Percentiles rank a stretch among this genome's conserved stretches.
phyloP scores from a whole-genome alignment of 306 rosid species.

The Ochetophila trinervis region DNA sequence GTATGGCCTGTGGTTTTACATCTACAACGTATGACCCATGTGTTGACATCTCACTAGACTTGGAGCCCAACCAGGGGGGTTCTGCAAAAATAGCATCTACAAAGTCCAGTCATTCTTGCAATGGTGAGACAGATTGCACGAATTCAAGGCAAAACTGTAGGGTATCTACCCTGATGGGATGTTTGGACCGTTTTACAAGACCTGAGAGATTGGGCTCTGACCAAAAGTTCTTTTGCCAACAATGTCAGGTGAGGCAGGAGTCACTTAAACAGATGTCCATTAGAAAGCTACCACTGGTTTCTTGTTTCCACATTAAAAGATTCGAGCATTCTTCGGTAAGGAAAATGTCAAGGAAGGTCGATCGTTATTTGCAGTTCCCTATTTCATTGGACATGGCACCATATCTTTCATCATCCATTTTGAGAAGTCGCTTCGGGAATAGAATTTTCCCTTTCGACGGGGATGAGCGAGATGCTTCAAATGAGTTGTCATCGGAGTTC shows the following conservation, averaged over 20 bases:
- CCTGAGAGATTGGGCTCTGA: slow-evolving; percentile 89
- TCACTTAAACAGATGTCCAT: slow-evolving; percentile 94
- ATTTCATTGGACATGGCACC: slow-evolving; percentile 85
- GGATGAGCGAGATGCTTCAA: slow-evolving; percentile 57
- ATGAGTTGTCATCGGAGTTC: slow-evolving; percentile 68
- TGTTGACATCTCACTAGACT: slow-evolving; percentile 80
- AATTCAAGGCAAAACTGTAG: slow-evolving; percentile 47
- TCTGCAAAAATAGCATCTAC: slow-evolving; percentile 50
- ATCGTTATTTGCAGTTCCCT: slow-evolving; percentile 85
- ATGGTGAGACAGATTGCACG: slow-evolving; percentile 56
- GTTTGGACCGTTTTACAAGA: slow-evolving; percentile 86
- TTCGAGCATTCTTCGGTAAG: slow-evolving; percentile 87
- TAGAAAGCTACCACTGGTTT: slow-evolving; percentile 82
- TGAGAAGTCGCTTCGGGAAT: slow-evolving; percentile 76
- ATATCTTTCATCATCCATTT: slow-evolving; percentile 79
- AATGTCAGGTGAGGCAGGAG: slow-evolving; percentile 87
- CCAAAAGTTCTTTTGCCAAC: slow-evolving; percentile 92
- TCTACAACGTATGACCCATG: slow-evolving; percentile 96
- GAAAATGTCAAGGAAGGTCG: slow-evolving; percentile 86
- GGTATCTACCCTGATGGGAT: slow-evolving; percentile 71
- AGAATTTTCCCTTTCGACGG: slow-evolving; percentile 74
- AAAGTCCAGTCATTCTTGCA: slow-evolving; percentile 57
- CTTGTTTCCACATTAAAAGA: slow-evolving; percentile 87
- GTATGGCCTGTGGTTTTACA: slow-evolving; percentile 94
- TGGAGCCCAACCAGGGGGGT: slow-evolving; percentile 71